phyloP scores from a whole-genome alignment of 805 yeast genomes.

The Nadsonia fulvescens region DNA sequence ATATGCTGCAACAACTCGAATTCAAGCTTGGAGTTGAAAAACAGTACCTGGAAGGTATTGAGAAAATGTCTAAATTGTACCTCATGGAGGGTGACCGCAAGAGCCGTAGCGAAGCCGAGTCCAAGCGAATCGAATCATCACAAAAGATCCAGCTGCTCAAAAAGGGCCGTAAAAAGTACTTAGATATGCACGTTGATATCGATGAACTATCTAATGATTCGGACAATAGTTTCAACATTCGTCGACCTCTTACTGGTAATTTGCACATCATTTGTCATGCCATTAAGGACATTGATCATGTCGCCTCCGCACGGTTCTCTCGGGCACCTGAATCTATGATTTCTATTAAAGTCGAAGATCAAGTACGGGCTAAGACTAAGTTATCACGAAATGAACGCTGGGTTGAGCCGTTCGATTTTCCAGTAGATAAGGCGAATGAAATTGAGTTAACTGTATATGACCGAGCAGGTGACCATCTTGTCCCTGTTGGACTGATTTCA shows the following conservation, averaged over 20 bases:
- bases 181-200: constrained; percentile 63
- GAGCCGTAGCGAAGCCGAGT: constrained; percentile 73
- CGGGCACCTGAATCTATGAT: constrained; percentile 67
- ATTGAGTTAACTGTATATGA: constrained; percentile 79
- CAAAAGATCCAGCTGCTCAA: constrained; percentile 71
- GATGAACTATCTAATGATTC: constrained; percentile 43
- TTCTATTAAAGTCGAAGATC: constrained; percentile 74
- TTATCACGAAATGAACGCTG: constrained; percentile 62
- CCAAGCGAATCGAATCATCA: constrained; percentile 67
- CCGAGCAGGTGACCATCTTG: constrained; percentile 40
- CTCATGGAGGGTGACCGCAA: constrained; percentile 82
- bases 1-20: constrained; percentile 87
- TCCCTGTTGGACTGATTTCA: constrained; percentile 92
- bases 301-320: constrained; percentile 63
- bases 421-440: constrained; percentile 83
- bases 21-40: constrained; percentile 87
- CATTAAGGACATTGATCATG: constrained; percentile 81
- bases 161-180: constrained; percentile 71
- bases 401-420: constrained; percentile 66
- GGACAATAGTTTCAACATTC: constrained; percentile 50
- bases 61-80: constrained; percentile 70
- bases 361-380: constrained; percentile 58
- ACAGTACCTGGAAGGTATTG: constrained; percentile 84
- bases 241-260: constrained; percentile 72
- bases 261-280: constrained; percentile 57